Conservation (phyloP, 306 rosid species). For the Urtica urens region DNA sequence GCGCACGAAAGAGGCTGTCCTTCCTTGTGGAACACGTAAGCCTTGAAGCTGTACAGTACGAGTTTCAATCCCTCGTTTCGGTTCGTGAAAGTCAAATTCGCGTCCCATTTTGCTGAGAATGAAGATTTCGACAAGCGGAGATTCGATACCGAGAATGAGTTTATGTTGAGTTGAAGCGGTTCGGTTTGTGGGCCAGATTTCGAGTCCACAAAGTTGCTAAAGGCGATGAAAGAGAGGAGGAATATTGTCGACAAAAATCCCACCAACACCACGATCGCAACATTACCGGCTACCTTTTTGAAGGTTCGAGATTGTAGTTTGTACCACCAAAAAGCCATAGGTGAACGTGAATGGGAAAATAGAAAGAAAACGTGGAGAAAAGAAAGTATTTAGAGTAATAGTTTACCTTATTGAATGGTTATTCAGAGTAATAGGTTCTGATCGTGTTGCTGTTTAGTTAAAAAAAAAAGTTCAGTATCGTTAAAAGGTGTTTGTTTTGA, state of each 20-base stretch:
- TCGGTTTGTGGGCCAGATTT: constrained; percentile 24
- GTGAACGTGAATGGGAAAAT: too few species aligned
- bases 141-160: constrained; percentile 14
- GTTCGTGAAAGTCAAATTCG: constrained; percentile 22
- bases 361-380: too few species aligned
- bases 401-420: too few species aligned
- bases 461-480: too few species aligned
- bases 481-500: too few species aligned
- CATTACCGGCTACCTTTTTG: constrained; percentile 10
- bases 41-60: constrained; percentile 16
- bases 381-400: too few species aligned
- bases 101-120: constrained; percentile 20
- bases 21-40: constrained; percentile 24
- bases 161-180: constrained; percentile 16
- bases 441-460: too few species aligned
- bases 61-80: constrained; percentile 26
- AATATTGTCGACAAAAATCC: constrained; percentile 11
- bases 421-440: too few species aligned
- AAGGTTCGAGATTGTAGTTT: constrained; percentile 3
- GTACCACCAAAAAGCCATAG: constrained; percentile 17
- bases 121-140: constrained; percentile 9
- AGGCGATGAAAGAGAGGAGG: constrained; percentile 8
- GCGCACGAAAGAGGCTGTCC: constrained; percentile 27
- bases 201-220: constrained; percentile 24
- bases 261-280: constrained; percentile 10